Conservation (phyloP, 345 rosid genomes). For the Citrus maxima region DNA sequence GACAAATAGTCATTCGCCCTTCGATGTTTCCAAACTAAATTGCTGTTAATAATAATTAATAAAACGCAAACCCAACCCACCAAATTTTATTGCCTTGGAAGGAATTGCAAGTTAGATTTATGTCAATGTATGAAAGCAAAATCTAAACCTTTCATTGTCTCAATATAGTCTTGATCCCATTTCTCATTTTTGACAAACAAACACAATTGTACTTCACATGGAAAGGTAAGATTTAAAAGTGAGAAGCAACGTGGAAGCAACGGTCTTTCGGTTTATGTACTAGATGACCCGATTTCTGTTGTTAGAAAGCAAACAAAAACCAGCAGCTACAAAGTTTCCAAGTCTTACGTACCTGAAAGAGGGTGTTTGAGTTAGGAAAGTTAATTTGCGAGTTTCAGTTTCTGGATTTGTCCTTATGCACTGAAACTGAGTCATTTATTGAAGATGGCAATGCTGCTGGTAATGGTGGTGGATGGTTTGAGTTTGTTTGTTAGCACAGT, state of each 20-base stretch:
- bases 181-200: background rate
- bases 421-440: background rate
- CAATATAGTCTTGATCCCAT: too few species aligned
- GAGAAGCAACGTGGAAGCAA: slow-evolving; percentile 23
- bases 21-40: background rate
- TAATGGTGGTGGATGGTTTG: slow-evolving; percentile 29
- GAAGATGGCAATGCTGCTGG: slow-evolving; percentile 40
- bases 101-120: background rate
- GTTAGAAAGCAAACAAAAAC: background rate
- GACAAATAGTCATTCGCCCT: background rate
- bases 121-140: background rate
- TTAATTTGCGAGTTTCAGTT: background rate
- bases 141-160: background rate
- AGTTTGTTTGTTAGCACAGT: slow-evolving; percentile 26
- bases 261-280: background rate
- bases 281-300: background rate
- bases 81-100: background rate
- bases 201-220: too few species aligned
- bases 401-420: background rate
- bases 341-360: background rate
- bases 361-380: background rate
- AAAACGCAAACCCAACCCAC: background rate
- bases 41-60: background rate
- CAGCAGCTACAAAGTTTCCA: background rate
- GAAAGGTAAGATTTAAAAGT: background rate